These are phyloP conservation scores for Mucor sp. DNA, from an alignment of 371 early-diverging fungal species.

Conservation along the genomic window DNA sequence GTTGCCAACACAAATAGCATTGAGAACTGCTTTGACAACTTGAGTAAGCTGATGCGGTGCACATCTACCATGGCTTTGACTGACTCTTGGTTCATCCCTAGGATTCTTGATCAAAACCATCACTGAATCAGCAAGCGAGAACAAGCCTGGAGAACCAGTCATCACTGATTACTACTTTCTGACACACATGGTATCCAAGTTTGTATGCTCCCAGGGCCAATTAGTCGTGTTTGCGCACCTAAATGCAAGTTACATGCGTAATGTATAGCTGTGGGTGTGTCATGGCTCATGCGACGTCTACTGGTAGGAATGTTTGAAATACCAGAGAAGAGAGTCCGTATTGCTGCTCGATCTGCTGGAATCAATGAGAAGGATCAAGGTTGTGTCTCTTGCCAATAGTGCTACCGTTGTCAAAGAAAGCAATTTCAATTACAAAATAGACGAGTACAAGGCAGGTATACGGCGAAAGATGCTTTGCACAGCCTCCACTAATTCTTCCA, in stretches of 20 bases:
- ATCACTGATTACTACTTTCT: slow-evolving; percentile 3
- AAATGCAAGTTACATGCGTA: background rate
- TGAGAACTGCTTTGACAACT: background rate
- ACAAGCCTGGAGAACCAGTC: background rate
- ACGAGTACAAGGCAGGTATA: background rate
- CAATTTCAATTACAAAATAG: background rate
- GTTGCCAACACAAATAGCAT: background rate
- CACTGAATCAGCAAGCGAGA: background rate
- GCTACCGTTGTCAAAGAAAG: background rate
- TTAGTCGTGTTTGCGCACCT: slow-evolving; percentile 1
- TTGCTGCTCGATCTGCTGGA: background rate
- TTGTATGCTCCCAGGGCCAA: slow-evolving; percentile 1
- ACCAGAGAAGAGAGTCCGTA: background rate
- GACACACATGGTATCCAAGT: background rate
- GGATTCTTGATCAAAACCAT: background rate
- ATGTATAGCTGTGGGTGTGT: too few species aligned
- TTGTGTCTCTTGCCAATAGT: background rate
- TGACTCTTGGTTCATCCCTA: too few species aligned
- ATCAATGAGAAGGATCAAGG: background rate
- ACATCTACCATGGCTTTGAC: background rate
- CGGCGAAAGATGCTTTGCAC: background rate
- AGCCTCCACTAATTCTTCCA: background rate
- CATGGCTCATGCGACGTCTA: too few species aligned
- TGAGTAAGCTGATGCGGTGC: background rate
- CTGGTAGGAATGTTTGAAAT: background rate